phyloP scores from a whole-genome alignment of 1,284 basidiomycete species.

The Pulchroboletus neoregius region DNA sequence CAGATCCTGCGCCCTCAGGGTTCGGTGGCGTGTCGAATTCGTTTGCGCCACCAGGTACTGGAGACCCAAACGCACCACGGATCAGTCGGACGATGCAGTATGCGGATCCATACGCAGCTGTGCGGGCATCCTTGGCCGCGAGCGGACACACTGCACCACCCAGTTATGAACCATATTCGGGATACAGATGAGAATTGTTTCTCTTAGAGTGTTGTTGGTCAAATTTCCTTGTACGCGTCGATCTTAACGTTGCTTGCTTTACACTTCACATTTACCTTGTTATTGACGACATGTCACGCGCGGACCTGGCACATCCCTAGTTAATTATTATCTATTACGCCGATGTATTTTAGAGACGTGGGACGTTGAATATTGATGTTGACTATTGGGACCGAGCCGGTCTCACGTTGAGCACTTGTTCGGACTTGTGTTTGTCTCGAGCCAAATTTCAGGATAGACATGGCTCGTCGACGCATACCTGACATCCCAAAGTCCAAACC shows the following conservation, averaged over 20 bases:
- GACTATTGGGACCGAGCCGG: slow-evolving; percentile 11
- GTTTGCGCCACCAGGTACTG: slow-evolving; percentile 32
- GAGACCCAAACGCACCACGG: slow-evolving; percentile 43
- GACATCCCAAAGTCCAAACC: slow-evolving; percentile 3
- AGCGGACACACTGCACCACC: slow-evolving; percentile 37
- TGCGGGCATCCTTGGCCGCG: slow-evolving; percentile 48
- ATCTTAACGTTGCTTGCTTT: slow-evolving; percentile 11
- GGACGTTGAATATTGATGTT: slow-evolving; percentile 5
- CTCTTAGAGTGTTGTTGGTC: slow-evolving; percentile 3
- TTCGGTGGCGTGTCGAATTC: slow-evolving; percentile 40
- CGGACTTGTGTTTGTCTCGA: too few species aligned
- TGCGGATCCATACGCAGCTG: slow-evolving; percentile 76
- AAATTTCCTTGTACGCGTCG: slow-evolving; percentile 12
- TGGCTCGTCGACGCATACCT: slow-evolving; percentile 12
- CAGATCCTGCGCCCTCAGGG: slow-evolving; percentile 72
- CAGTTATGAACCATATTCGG: slow-evolving; percentile 47
- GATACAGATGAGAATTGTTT: slow-evolving; percentile 22
- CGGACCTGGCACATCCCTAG: not conserved
- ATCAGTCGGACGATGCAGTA: slow-evolving; percentile 87
- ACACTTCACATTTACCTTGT: slow-evolving; percentile 1
- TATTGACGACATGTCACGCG: slow-evolving; percentile 6
- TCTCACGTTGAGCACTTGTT: slow-evolving; percentile 16
- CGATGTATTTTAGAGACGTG: slow-evolving; percentile 13
- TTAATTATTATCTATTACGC: slow-evolving; percentile 11
- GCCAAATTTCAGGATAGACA: not conserved